phyloP scores from a whole-genome alignment of 305 asterid species.

The Solanum hybrid region DNA sequence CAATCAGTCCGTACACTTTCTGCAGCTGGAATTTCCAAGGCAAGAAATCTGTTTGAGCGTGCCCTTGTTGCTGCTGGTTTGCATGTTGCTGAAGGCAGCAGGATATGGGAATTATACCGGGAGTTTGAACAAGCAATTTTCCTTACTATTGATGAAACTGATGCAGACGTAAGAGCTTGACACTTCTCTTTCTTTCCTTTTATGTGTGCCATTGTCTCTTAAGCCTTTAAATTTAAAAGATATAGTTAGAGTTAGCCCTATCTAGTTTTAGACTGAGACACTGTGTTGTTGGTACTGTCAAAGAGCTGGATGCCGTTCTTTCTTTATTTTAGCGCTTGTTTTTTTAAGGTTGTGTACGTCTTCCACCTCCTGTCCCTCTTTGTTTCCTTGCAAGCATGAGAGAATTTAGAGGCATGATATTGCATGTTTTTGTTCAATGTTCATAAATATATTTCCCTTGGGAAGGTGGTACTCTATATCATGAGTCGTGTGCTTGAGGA shows the following conservation, averaged over 20 bases:
- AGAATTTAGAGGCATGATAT: neutral
- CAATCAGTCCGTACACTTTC: constrained; percentile 49
- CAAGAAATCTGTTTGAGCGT: constrained; percentile 77
- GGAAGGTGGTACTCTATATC: neutral
- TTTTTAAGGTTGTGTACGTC: neutral
- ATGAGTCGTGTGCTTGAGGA: neutral
- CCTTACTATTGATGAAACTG: constrained; percentile 46
- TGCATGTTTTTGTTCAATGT: neutral
- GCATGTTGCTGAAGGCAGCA: constrained; percentile 76
- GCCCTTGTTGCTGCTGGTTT: constrained; percentile 85
- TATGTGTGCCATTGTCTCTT: neutral
- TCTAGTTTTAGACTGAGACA: neutral
- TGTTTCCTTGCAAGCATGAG: neutral
- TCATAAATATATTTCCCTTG: neutral
- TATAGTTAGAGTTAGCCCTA: neutral
- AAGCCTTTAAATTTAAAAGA: neutral
- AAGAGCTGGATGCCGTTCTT: neutral
- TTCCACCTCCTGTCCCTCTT: neutral
- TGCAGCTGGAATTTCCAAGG: constrained; percentile 56
- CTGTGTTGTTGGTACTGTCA: neutral
- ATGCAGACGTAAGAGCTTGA: constrained; percentile 39
- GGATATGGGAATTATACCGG: constrained; percentile 75
- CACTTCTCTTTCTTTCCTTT: constrained; percentile 10
- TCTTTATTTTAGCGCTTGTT: neutral
- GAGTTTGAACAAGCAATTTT: constrained; percentile 69